Base-by-base conservation (phyloP, 345 rosid genomes). In the Stellera chamaejasme region DNA sequence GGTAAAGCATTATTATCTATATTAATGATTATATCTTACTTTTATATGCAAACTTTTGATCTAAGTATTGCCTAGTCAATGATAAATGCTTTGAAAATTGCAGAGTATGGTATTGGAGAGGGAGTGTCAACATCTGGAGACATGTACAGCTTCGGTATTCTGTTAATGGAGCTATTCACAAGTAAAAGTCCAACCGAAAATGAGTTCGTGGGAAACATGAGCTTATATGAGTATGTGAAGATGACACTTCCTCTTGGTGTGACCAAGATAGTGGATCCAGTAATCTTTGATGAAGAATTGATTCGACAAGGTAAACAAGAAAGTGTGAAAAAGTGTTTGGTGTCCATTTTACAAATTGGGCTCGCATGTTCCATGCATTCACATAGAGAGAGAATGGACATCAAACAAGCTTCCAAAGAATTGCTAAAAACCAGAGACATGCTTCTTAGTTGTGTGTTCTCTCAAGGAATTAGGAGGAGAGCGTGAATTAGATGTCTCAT, bases 111-210 rank as follows among this genome's bases (percentile, higher is more conserved):
- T 1, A 58, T 48, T 27, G 54, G 53, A 2, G 62, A 44, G 4
- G 62, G 51, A 13, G 43, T 36, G 0, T 58, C 54, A 16, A 47
- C 43, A 0, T 16, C 45, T 46, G 62, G 62, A 3, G 62, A 58
- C 15, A 52, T 58, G 9, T 58, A 58, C 46, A 58, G 62, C 39
- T 58, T 27, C 7, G 62, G 62, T 0, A 27, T 58, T 11, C 10
- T 58, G 43, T 46, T 58, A 12, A 45, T 58, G 5, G 62, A 58
- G 44, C 16, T 58, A 45, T 58, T 58, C 11, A 58, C 62, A 3
- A 45, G 62, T 27, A 58, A 48, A 15, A 48, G 54, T 8, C 62
- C 62, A 6, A 36, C 43, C 3, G 53, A n/a, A n/a, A n/a, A n/a
- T n/a, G n/a, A n/a, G n/a, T n/a, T n/a, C n/a, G n/a, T n/a, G n/a